A percentile compares a stretch with the other conserved stretches of the same genome.
These are phyloP conservation scores for Suhomyces pyralidae DNA, from an alignment of 805 yeast species.

Conservation along the genomic window DNA sequence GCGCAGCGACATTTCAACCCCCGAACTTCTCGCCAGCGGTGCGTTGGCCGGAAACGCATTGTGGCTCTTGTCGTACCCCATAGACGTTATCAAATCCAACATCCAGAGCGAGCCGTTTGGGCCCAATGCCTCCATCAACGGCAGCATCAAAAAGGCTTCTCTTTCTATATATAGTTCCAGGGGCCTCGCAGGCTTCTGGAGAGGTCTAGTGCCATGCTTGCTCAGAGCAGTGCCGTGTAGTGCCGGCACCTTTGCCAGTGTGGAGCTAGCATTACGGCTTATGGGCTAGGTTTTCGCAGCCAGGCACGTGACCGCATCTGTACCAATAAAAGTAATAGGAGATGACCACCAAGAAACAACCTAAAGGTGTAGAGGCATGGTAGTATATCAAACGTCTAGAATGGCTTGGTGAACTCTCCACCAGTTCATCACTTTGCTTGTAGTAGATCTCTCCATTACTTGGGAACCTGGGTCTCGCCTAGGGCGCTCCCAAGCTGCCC, in stretches of 20 bases:
- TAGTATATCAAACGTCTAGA: no score
- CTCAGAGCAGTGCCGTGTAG: conserved; percentile 62
- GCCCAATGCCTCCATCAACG: conserved; percentile 39
- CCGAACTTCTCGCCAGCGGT: conserved; percentile 55
- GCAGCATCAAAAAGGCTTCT: conserved; percentile 34
- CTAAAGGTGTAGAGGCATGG: no score
- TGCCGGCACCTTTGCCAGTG: conserved; percentile 77
- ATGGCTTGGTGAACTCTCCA: no score
- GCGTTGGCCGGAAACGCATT: conserved; percentile 68
- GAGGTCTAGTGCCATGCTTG: conserved; percentile 58
- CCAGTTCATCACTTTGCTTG: no score
- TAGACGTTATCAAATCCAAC: conserved; percentile 49
- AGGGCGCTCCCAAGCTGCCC: no score
- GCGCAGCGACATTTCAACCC: conserved; percentile 50
- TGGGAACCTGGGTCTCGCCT: no score
- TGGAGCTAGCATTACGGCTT: conserved; percentile 60
- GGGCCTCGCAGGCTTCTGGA: conserved; percentile 57
- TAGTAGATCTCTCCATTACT: no score
- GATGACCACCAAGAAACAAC: no score
- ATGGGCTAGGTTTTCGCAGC: conserved; percentile 35
- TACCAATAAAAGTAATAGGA: not conserved
- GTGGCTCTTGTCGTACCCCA: conserved; percentile 56
- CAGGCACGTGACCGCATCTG: not conserved
- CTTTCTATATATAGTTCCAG: conserved; percentile 37
- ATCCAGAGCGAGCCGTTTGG: conserved; percentile 56